phyloP scores from a whole-genome alignment of 768 basidiomycete genomes.

The Lactarius trivialis region DNA sequence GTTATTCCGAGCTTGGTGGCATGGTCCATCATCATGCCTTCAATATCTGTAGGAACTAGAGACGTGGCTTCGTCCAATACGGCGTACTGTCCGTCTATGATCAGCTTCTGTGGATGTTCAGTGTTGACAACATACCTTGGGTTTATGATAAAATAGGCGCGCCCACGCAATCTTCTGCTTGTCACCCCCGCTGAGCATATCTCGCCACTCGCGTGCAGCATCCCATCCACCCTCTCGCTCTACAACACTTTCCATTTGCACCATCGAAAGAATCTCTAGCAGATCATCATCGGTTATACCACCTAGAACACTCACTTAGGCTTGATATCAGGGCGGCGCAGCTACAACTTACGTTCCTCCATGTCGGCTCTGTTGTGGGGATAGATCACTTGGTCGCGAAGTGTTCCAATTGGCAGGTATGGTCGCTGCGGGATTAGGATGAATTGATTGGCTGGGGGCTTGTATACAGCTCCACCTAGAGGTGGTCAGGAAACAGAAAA shows the following conservation, averaged over 20 bases:
- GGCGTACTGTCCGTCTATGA: constrained; percentile 60
- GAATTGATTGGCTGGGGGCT: constrained; percentile 83
- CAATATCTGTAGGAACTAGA: constrained; percentile 87
- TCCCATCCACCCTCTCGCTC: constrained; percentile 98
- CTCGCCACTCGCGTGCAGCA: constrained; percentile 84
- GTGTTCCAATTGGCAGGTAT: constrained; percentile 87
- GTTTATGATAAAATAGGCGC: constrained; percentile 88
- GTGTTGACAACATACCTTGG: constrained; percentile 52
- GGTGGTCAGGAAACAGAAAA: background rate
- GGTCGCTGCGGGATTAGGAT: constrained; percentile 95
- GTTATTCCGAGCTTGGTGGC: constrained; percentile 86
- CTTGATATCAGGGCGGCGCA: background rate
- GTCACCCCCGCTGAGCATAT: constrained; percentile 89
- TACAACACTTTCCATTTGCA: constrained; percentile 82
- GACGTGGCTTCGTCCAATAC: constrained; percentile 96
- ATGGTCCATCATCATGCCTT: constrained; percentile 92
- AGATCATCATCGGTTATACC: constrained; percentile 73
- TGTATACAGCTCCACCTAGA: constrained; percentile 69
- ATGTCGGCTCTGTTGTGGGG: constrained; percentile 81
- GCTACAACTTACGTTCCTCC: constrained; percentile 48
- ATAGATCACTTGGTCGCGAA: constrained; percentile 95
- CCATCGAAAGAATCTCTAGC: constrained; percentile 58
- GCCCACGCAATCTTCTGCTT: constrained; percentile 99
- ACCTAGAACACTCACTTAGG: constrained; percentile 33
- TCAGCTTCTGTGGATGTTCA: constrained; percentile 3